These are phyloP conservation scores for Zygoascus biomembranicola DNA, from an alignment of 805 yeast genomes.

Conservation along the genomic window DNA sequence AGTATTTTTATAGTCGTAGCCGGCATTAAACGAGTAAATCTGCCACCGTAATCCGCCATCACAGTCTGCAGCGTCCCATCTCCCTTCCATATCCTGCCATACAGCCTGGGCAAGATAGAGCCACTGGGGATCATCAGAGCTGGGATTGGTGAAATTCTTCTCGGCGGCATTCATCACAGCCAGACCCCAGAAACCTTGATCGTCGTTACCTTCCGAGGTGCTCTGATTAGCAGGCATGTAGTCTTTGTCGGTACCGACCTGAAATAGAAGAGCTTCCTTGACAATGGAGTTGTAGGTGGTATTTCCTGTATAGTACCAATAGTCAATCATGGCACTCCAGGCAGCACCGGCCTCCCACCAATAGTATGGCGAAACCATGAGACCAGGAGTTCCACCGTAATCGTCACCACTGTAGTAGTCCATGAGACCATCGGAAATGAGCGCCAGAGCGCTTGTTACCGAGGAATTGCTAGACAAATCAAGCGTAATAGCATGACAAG, in stretches of 20 bases:
- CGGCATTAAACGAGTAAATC: conserved; percentile 88
- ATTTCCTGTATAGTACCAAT: conserved; percentile 63
- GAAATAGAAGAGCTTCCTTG: conserved; percentile 58
- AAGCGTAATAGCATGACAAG: conserved; percentile 15
- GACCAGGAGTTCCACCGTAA: conserved; percentile 74
- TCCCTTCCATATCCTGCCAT: conserved; percentile 77
- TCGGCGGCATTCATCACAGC: conserved; percentile 91
- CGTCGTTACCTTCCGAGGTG: conserved; percentile 94
- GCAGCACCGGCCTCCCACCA: conserved; percentile 99
- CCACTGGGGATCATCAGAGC: conserved; percentile 62
- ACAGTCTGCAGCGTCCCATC: conserved; percentile 77
- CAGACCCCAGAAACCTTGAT: conserved; percentile 96
- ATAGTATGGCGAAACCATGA: conserved; percentile 84
- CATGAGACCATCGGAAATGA: conserved; percentile 53
- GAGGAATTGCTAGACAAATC: conserved; percentile 33
- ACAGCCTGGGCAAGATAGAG: conserved; percentile 78
- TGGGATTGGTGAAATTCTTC: conserved; percentile 69
- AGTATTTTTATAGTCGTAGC: conserved; percentile 87
- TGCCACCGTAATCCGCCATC: conserved; percentile 96
- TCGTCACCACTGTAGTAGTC: conserved; percentile 58
- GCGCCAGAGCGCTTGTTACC: conserved; percentile 42
- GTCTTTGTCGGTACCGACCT: conserved; percentile 64
- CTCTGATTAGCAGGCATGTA: conserved; percentile 84
- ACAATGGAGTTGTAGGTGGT: conserved; percentile 53
- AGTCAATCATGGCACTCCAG: conserved; percentile 80